Conservation (phyloP, 2,329 filamentous ascomycete species). For the Cladorrhinum sp. region DNA sequence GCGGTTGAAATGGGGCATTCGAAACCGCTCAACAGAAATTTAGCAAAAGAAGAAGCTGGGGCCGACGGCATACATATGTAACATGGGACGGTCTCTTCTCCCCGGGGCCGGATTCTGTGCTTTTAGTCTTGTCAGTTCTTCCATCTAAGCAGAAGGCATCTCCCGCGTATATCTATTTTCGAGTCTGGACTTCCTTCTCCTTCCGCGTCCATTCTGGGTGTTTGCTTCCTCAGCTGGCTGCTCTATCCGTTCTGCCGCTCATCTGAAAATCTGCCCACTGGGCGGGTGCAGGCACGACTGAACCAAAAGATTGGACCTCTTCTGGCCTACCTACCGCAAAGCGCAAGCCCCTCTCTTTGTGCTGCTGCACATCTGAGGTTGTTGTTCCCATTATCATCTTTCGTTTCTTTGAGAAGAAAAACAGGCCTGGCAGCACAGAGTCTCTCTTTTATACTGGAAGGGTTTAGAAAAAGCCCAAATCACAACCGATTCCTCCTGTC, state of each 20-base stretch:
- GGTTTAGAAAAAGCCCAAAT: not conserved
- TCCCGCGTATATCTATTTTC: not conserved
- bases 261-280: not conserved
- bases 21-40: not conserved
- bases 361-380: not conserved
- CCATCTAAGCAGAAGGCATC: not conserved
- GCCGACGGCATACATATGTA: not conserved
- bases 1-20: not conserved
- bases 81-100: not conserved
- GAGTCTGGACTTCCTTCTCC: not conserved
- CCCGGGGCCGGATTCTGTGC: not conserved
- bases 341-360: not conserved
- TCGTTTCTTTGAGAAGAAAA: not conserved
- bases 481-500: not conserved
- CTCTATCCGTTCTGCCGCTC: not conserved
- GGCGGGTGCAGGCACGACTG: conserved; percentile 5
- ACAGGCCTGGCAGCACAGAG: not conserved
- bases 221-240: not conserved
- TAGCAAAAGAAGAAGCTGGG: not conserved
- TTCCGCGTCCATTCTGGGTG: not conserved
- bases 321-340: not conserved
- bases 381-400: not conserved
- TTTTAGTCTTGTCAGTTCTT: not conserved
- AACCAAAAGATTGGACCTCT: not conserved
- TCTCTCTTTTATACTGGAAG: not conserved